Conservation (phyloP, 352 stramenopile species). For the Phytopythium litorale region DNA sequence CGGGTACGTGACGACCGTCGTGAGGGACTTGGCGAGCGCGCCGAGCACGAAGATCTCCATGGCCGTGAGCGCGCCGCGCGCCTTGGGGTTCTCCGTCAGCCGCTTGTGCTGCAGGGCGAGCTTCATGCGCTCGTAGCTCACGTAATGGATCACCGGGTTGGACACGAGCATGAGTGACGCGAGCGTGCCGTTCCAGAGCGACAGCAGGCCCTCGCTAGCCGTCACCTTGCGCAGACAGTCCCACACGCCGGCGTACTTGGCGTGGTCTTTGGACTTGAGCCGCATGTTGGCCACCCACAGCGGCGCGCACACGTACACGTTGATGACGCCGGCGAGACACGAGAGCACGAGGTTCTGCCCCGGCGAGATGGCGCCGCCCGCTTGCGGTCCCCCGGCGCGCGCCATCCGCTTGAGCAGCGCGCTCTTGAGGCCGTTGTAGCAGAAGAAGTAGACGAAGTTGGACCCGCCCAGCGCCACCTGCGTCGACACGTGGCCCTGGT, state of each 20-base stretch:
- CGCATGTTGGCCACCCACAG: slow-evolving; percentile 94
- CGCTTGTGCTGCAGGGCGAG: slow-evolving; percentile 46
- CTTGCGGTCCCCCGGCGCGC: slow-evolving; percentile 22
- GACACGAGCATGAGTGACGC: slow-evolving; percentile 92
- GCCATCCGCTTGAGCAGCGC: slow-evolving; percentile 65
- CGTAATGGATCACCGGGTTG: slow-evolving; percentile 96
- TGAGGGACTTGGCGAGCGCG: slow-evolving; percentile 90
- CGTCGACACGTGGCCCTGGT: slow-evolving; percentile 74
- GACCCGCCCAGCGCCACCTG: slow-evolving; percentile 69
- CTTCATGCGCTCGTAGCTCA: slow-evolving; percentile 94
- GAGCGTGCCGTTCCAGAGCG: slow-evolving; percentile 91
- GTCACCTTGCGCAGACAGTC: slow-evolving; percentile 59
- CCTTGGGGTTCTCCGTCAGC: slow-evolving; percentile 9
- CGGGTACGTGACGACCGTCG: slow-evolving; percentile 92
- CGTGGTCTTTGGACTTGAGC: slow-evolving; percentile 84
- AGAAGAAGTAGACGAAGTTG: slow-evolving; percentile 91
- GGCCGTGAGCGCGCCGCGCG: slow-evolving; percentile 38
- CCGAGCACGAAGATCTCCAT: slow-evolving; percentile 91
- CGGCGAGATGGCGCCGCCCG: slow-evolving; percentile 32
- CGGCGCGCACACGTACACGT: slow-evolving; percentile 75
- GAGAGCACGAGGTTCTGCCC: slow-evolving; percentile 57
- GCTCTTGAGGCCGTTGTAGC: slow-evolving; percentile 68
- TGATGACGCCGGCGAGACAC: slow-evolving; percentile 86
- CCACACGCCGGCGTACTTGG: slow-evolving; percentile 50
- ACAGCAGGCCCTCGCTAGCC: slow-evolving; percentile 67